These are phyloP conservation scores for Elymus sibiricus DNA, from an alignment of 176 grass and related monocot species.

Conservation along the genomic window DNA sequence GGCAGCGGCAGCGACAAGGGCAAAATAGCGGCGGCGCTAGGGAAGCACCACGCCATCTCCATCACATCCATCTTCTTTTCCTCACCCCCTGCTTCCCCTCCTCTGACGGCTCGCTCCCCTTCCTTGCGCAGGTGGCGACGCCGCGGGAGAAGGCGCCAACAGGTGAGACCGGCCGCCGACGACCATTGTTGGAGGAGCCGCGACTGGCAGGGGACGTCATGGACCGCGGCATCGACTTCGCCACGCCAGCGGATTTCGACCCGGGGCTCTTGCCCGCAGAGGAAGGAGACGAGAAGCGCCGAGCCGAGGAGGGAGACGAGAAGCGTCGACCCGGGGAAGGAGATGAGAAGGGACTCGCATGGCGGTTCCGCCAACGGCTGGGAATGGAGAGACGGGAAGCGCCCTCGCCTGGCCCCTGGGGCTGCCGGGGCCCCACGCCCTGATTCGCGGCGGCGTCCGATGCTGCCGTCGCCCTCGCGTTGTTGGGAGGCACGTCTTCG, in stretches of 20 bases:
- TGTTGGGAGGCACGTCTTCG: constrained; percentile 45
- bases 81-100: too few relatives aligned
- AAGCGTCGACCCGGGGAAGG: constrained; percentile 20
- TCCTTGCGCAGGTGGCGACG: too few relatives aligned
- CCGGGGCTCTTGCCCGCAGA: constrained; percentile 51
- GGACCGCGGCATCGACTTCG: constrained; percentile 60
- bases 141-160: too few relatives aligned
- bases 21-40: too few relatives aligned
- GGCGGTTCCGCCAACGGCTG: constrained; percentile 1
- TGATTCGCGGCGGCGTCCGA: constrained; percentile 18
- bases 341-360: constrained; percentile 2
- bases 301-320: neutral
- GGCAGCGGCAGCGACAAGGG: too few relatives aligned
- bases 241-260: constrained; percentile 58
- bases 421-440: neutral
- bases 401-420: constrained; percentile 9
- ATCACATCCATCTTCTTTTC: too few relatives aligned
- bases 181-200: too few relatives aligned
- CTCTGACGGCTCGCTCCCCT: too few relatives aligned
- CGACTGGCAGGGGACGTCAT: too few relatives aligned
- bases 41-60: too few relatives aligned
- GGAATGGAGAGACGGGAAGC: constrained; percentile 61
- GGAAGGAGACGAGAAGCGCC: constrained; percentile 14
- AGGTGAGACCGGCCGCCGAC: too few relatives aligned
- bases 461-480: constrained; percentile 1